Evolutionary conservation across 371 early-diverging fungal species (phyloP).

Genomic region (Mucor racemosus): DNA sequence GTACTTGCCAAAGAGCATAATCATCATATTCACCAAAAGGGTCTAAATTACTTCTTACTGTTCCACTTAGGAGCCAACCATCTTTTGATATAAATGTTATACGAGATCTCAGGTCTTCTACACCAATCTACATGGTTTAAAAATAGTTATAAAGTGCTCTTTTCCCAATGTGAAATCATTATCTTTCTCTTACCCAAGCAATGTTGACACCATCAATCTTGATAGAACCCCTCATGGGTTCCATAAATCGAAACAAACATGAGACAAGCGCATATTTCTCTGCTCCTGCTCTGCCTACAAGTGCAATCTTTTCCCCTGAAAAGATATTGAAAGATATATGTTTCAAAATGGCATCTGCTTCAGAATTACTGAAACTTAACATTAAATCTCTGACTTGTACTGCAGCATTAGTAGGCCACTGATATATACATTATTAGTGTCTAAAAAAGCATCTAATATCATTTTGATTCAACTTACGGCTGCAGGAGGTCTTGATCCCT

Average conservation of each 20-base stretch:
- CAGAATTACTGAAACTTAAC: constrained; percentile 58
- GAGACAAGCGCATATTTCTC: constrained; percentile 77
- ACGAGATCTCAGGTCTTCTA: constrained; percentile 71
- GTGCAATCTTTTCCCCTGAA: constrained; percentile 72
- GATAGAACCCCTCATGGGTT: constrained; percentile 70
- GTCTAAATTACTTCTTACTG: constrained; percentile 80
- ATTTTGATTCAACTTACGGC: constrained; percentile 38
- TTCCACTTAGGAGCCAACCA: constrained; percentile 78
- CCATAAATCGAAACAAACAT: constrained; percentile 79
- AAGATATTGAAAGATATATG: constrained; percentile 62
- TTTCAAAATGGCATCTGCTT: constrained; percentile 61
- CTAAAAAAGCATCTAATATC: background rate
- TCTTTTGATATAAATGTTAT: constrained; percentile 86
- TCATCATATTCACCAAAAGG: constrained; percentile 80
- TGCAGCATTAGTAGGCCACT: constrained; percentile 79
- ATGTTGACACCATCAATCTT: constrained; percentile 81
- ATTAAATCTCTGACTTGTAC: constrained; percentile 67
- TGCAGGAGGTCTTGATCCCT: constrained; percentile 60
- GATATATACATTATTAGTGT: constrained; percentile 6
- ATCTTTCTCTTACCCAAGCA: constrained; percentile 43
- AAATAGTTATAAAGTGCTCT: no score
- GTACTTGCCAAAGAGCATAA: constrained; percentile 81
- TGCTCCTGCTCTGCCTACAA: constrained; percentile 76
- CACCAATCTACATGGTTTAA: constrained; percentile 53
- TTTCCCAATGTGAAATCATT: background rate